These are phyloP conservation scores for Xerocomellus amylosporus DNA, from an alignment of 768 basidiomycete genomes.

Conservation along the genomic window DNA sequence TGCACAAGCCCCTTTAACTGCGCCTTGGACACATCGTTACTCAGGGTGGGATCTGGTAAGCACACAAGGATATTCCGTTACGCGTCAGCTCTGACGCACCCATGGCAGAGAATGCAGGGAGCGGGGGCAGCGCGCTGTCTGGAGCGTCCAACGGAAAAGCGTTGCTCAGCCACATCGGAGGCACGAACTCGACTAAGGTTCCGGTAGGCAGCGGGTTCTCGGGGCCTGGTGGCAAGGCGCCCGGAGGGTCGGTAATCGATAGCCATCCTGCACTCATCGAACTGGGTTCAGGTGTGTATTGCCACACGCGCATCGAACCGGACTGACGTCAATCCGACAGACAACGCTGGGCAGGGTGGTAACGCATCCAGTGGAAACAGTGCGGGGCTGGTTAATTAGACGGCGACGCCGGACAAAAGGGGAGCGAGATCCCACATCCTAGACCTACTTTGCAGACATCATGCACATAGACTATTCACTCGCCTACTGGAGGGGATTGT, in stretches of 20 bases:
- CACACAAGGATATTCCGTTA: neutral
- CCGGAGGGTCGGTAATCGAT: constrained; percentile 5
- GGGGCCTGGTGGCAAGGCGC: constrained; percentile 8
- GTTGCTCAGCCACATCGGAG: neutral
- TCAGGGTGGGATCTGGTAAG: constrained; percentile 13
- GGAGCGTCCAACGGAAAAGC: constrained; percentile 1
- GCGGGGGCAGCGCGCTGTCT: constrained; percentile 5
- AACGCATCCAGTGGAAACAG: constrained; percentile 31
- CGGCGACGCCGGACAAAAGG: constrained; percentile 3
- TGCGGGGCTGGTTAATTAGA: constrained; percentile 8
- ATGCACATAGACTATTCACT: constrained; percentile 31
- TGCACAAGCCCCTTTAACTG: constrained; percentile 5
- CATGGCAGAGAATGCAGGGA: constrained; percentile 12
- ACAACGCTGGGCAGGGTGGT: constrained; percentile 38
- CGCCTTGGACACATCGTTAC: neutral
- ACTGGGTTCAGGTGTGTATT: constrained; percentile 33
- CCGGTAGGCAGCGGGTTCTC: constrained; percentile 10
- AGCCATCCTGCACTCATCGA: constrained; percentile 27
- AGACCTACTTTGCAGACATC: constrained; percentile 17
- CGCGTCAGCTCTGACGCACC: neutral
- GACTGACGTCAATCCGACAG: constrained; percentile 23
- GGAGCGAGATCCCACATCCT: constrained; percentile 16
- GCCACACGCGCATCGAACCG: neutral
- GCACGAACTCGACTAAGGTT: neutral
- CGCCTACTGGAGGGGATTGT: constrained; percentile 1